phyloP scores from a whole-genome alignment of 2,329 filamentous ascomycete genomes.

The Penicillium sp. region DNA sequence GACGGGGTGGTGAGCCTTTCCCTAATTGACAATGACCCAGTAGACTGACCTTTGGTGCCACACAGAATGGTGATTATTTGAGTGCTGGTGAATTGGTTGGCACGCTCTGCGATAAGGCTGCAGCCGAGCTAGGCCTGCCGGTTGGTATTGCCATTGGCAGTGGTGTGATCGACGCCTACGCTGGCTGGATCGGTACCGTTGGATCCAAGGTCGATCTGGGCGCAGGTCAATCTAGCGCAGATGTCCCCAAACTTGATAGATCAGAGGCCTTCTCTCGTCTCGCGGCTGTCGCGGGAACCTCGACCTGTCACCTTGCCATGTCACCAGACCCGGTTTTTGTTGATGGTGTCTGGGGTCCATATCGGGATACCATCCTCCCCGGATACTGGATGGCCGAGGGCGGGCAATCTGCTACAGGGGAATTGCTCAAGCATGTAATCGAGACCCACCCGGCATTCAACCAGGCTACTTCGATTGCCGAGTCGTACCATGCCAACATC shows the following conservation, averaged over 20 bases:
- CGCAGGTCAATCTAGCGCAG: conserved; percentile 65
- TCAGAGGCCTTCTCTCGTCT: conserved; percentile 89
- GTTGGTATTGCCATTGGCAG: conserved; percentile 89
- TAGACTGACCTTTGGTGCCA: conserved; percentile 11
- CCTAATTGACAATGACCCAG: conserved; percentile 18
- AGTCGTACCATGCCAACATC: conserved; percentile 81
- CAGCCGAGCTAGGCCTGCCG: conserved; percentile 77
- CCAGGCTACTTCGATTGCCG: conserved; percentile 73
- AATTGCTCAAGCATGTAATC: conserved; percentile 88
- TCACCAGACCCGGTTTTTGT: conserved; percentile 91
- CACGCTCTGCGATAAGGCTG: conserved; percentile 78
- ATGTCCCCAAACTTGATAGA: conserved; percentile 76
- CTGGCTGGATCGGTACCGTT: conserved; percentile 98
- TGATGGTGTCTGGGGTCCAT: conserved; percentile 93
- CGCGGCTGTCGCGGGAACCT: conserved; percentile 92
- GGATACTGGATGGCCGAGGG: conserved; percentile 97
- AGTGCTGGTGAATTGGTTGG: conserved; percentile 92
- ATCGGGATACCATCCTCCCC: conserved; percentile 88
- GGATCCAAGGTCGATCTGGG: conserved; percentile 85
- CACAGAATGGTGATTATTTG: conserved; percentile 83
- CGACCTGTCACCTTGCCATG: conserved; percentile 96
- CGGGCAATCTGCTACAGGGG: conserved; percentile 92
- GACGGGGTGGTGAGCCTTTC: conserved; percentile 80
- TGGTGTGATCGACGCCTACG: conserved; percentile 97
- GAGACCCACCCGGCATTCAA: conserved; percentile 92